Conservation (phyloP, 108 stramenopile species). For the Cyclotella cryptica region DNA sequence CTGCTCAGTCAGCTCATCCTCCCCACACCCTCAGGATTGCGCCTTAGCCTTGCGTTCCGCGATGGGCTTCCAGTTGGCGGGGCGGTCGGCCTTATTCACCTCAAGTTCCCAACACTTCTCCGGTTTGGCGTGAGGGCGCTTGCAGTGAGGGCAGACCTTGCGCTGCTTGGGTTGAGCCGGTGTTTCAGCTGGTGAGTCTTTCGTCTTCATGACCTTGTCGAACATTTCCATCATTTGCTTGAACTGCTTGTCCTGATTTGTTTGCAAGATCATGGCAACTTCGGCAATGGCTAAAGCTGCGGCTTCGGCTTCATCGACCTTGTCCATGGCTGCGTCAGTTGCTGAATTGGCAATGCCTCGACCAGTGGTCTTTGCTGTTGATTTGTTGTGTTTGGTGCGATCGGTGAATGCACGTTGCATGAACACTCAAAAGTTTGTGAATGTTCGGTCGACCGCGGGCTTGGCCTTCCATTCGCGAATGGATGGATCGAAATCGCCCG, state of each 20-base stretch:
- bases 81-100: slow-evolving; percentile 4
- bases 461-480: slow-evolving; percentile 8
- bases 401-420: neutral
- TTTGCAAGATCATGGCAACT: slow-evolving; percentile 9
- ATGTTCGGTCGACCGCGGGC: neutral
- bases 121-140: slow-evolving; percentile 3
- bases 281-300: neutral
- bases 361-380: neutral
- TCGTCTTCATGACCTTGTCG: neutral
- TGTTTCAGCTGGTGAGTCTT: slow-evolving; percentile 9
- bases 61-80: slow-evolving; percentile 5
- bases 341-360: slow-evolving; percentile 17
- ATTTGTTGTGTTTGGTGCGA: slow-evolving; percentile 3
- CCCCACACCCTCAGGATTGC: slow-evolving; percentile 7
- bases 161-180: too few relatives aligned
- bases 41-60: too few relatives aligned
- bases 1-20: slow-evolving; percentile 23
- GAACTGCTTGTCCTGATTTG: slow-evolving; percentile 7
- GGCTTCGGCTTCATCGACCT: slow-evolving; percentile 9
- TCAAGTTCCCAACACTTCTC: slow-evolving; percentile 17
- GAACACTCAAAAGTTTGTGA: neutral
- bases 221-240: slow-evolving; percentile 24
- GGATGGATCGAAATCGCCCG: neutral
- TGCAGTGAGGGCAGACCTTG: slow-evolving; percentile 22
- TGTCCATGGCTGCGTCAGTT: slow-evolving; percentile 13